Evolutionary conservation across 2,329 filamentous ascomycete genomes (phyloP).

Genomic region (Amylocarpus encephaloides): DNA sequence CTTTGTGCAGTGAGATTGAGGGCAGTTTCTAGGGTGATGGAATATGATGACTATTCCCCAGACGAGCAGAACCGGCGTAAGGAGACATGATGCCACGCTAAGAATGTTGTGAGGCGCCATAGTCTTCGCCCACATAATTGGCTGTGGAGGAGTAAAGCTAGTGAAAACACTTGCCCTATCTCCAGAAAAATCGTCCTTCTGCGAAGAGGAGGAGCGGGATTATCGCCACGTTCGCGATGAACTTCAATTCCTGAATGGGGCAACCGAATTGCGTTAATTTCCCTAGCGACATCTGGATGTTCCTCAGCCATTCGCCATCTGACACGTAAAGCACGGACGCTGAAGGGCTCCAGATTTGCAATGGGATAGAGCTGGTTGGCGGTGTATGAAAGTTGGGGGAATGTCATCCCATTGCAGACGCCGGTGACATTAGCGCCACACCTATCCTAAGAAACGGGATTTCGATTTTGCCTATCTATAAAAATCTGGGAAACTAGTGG

Average conservation of each 20-base stretch:
- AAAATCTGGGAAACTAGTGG: too few species aligned
- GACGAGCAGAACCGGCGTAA: background rate
- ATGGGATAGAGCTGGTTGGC: constrained; percentile 2
- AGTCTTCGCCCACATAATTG: background rate
- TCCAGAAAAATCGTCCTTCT: background rate
- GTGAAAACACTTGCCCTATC: background rate
- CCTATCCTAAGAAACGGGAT: too few species aligned
- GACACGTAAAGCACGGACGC: background rate
- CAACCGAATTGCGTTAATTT: background rate
- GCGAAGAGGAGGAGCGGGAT: background rate
- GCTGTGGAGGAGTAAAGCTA: background rate
- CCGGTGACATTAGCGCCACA: background rate
- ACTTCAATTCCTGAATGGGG: too few species aligned
- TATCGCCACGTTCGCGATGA: too few species aligned
- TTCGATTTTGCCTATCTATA: too few species aligned
- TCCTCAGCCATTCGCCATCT: too few species aligned
- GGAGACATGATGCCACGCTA: background rate
- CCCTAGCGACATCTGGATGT: background rate
- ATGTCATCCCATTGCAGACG: background rate
- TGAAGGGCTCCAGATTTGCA: background rate
- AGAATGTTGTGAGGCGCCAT: constrained; percentile 2
- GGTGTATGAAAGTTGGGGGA: background rate
- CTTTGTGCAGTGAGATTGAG: too few species aligned
- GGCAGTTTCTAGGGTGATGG: background rate
- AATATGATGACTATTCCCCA: background rate